Evolutionary conservation across 2,329 filamentous ascomycete species (phyloP), one percentile per base, ranked within the genome.

Genomic region (Penicillium sp.): DNA sequence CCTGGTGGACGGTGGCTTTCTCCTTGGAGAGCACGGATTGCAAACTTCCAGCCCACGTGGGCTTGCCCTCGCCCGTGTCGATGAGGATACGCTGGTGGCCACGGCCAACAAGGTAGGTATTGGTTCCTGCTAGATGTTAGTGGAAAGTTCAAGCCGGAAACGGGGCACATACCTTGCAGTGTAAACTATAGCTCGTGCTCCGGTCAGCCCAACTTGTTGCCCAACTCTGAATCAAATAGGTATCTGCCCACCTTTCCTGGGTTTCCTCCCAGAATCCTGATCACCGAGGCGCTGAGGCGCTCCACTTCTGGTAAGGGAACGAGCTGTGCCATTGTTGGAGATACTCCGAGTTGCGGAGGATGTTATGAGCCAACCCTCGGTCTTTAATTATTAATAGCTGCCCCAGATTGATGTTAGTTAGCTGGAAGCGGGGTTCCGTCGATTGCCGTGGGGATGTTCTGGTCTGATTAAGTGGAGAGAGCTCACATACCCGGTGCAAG

Each of bases 61-160:
- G 81, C 50, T 77, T 81, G 41, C 92, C 93, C 69, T 95, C 86
- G 42, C 88, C 93, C 0, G 91, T 95, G 72, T 98, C 93, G 63
- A 98, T 83, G 20, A 98, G 80, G 50, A 97, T 78, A 8, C 93
- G 84, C 6, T 74, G 72, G 5, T 75, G 67, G 3, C 91, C 92
- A 6, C 80, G 84, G 50, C 93, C 93, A 51, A 98, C 65, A 15
- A 98, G 80, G 69, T 98, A 98, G 29, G 93, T 98, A 70, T 98
- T 98, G 59, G 93, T 96, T 54, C 90, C 78, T 81, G 58, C 6
- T 5, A 31, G 29, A 7, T 28, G 27, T 47, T 39, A 46, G 54
- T 38, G 15, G 12, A 9, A n/a, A 27, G 2, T 28, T 4, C 18
- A 12, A 18, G 9, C 8, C 33, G 2, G 15, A 37, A 37, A 20